phyloP scores from a whole-genome alignment of 257 asterid genomes.

The Scutellaria minor region DNA sequence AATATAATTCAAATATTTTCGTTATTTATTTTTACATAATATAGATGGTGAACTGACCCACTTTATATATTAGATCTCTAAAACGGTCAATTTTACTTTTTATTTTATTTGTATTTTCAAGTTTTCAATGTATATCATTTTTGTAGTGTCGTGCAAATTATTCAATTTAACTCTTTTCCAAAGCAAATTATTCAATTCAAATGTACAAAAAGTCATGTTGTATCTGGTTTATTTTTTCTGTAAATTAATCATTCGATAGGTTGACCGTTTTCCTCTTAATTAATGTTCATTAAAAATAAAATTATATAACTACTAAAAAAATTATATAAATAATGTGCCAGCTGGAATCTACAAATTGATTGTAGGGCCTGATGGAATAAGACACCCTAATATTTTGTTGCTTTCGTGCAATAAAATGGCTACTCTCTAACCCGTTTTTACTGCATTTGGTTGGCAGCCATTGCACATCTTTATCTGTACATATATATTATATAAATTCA shows the following conservation, averaged over 20 bases:
- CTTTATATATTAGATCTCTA: too few species aligned
- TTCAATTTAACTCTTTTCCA: too few species aligned
- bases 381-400: constrained; percentile 33
- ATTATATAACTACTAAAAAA: too few species aligned
- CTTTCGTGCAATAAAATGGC: constrained; percentile 34
- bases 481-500: background rate
- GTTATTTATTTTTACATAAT: too few species aligned
- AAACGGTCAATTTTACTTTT: too few species aligned
- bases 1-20: too few species aligned
- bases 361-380: constrained; percentile 34
- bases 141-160: background rate
- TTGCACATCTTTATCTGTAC: too few species aligned
- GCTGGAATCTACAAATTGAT: constrained; percentile 31
- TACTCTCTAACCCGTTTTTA: constrained; percentile 4
- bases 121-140: background rate
- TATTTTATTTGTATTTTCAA: too few species aligned
- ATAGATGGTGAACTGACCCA: too few species aligned
- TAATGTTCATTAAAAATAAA: too few species aligned
- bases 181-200: background rate
- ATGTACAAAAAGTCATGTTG: background rate
- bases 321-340: constrained; percentile 30
- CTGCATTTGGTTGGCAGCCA: too few species aligned
- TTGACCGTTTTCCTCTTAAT: constrained; percentile 6
- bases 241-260: background rate
- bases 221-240: background rate